Percentiles rank a stretch among this genome's conserved stretches.
These are phyloP conservation scores for Exophiala oligosperma DNA, from an alignment of 2,329 filamentous ascomycete species.

Conservation along the genomic window DNA sequence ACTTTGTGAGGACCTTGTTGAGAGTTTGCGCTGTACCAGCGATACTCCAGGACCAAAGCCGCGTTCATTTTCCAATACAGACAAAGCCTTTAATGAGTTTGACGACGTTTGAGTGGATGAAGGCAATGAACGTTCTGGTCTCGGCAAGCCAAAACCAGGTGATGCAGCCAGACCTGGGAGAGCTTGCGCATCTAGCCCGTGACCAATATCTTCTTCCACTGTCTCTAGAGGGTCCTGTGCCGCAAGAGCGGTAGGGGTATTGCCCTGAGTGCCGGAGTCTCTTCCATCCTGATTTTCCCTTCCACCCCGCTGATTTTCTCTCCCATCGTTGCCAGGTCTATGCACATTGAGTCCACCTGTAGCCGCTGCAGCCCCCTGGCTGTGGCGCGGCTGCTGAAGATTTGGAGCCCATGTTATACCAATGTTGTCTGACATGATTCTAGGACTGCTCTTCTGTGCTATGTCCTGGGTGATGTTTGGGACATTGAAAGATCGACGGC, in stretches of 20 bases:
- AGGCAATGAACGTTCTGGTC: constrained; percentile 10
- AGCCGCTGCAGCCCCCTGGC: background rate
- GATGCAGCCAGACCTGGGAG: constrained; percentile 6
- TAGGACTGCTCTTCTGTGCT: background rate
- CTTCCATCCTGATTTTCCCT: constrained; percentile 5
- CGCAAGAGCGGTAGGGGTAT: constrained; percentile 20
- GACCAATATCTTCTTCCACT: constrained; percentile 16
- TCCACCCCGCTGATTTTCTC: background rate
- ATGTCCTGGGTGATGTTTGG: constrained; percentile 2
- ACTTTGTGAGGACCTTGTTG: constrained; percentile 15
- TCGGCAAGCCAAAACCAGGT: constrained; percentile 6
- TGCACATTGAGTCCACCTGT: background rate
- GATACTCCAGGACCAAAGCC: background rate
- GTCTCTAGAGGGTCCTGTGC: constrained; percentile 12
- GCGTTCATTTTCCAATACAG: constrained; percentile 10
- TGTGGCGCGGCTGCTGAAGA: constrained; percentile 9
- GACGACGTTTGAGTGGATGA: constrained; percentile 22
- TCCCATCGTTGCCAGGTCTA: background rate
- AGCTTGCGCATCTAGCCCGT: constrained; percentile 4
- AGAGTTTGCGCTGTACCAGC: constrained; percentile 13
- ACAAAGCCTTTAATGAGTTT: constrained; percentile 18
- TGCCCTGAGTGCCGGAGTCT: constrained; percentile 21
- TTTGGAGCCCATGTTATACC: constrained; percentile 25
- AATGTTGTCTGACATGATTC: constrained; percentile 20
- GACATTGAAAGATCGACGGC: constrained; percentile 9